A percentile compares a stretch with the other conserved stretches of the same genome.
These are phyloP conservation scores for Cairneyella variabilis DNA, from an alignment of 495 filamentous ascomycete species.

Conservation along the genomic window DNA sequence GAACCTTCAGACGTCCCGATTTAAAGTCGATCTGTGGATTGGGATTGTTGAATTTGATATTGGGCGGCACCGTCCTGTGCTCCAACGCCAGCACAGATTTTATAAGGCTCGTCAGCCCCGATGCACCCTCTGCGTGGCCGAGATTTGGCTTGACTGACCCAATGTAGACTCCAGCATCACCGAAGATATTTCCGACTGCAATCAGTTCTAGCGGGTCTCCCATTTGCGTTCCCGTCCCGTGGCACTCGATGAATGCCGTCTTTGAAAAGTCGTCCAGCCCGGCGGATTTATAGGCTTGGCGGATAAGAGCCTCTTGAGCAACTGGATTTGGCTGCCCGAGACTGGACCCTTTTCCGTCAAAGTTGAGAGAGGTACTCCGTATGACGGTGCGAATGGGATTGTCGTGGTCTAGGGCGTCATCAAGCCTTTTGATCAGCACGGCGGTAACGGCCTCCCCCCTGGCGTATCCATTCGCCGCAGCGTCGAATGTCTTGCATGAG, in stretches of 20 bases:
- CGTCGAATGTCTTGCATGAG: slow-evolving; percentile 58
- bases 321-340: slow-evolving; percentile 54
- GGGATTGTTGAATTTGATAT: slow-evolving; percentile 33
- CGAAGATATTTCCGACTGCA: slow-evolving; percentile 51
- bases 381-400: slow-evolving; percentile 60
- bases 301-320: slow-evolving; percentile 54
- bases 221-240: slow-evolving; percentile 42
- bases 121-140: slow-evolving; percentile 51
- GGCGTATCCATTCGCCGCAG: slow-evolving; percentile 58
- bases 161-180: slow-evolving; percentile 37
- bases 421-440: slow-evolving; percentile 55
- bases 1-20: slow-evolving; percentile 28
- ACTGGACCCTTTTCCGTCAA: slow-evolving; percentile 49
- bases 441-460: slow-evolving; percentile 60
- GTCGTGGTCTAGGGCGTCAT: slow-evolving; percentile 48
- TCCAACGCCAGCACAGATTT: slow-evolving; percentile 56
- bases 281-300: slow-evolving; percentile 43
- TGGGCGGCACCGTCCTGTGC: slow-evolving; percentile 45
- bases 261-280: slow-evolving; percentile 18
- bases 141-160: slow-evolving; percentile 18
- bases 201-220: slow-evolving; percentile 51
- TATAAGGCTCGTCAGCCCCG: slow-evolving; percentile 53
- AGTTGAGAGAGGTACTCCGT: slow-evolving; percentile 51
- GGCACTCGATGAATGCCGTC: slow-evolving; percentile 19
- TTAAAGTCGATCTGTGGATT: slow-evolving; percentile 35